Conservation (phyloP, 306 rosid genomes). For the Vachellia collinsii region DNA sequence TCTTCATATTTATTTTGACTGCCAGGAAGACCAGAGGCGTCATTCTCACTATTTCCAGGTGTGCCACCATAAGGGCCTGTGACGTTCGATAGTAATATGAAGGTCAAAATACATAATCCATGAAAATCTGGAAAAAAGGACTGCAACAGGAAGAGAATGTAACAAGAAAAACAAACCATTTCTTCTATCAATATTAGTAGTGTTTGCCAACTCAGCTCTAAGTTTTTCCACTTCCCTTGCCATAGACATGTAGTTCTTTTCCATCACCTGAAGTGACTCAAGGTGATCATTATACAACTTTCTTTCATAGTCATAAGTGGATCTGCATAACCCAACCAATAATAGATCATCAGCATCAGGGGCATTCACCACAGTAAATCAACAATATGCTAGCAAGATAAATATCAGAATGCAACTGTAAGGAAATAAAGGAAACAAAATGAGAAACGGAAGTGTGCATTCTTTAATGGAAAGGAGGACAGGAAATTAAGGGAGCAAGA, state of each 20-base stretch:
- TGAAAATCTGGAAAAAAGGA: conserved; percentile 16
- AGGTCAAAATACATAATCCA: conserved; percentile 39
- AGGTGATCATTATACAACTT: conserved; percentile 91
- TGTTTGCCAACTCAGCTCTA: conserved; percentile 80
- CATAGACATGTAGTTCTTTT: conserved; percentile 89
- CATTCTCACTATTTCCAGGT: conserved; percentile 70
- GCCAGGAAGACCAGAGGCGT: conserved; percentile 62
- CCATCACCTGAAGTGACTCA: conserved; percentile 96
- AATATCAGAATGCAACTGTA: not conserved
- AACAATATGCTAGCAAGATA: conserved; percentile 20
- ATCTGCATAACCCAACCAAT: conserved; percentile 65
- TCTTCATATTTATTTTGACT: conserved; percentile 87
- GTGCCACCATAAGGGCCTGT: conserved; percentile 80
- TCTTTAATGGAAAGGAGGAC: not conserved
- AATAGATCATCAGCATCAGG: conserved; percentile 36
- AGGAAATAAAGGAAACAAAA: not conserved
- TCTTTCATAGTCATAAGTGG: conserved; percentile 85
- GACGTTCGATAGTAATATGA: conserved; percentile 45
- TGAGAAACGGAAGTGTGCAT: not conserved
- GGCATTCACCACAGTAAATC: conserved; percentile 28
- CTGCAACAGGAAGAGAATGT: conserved; percentile 31
- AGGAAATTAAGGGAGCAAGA: not conserved
- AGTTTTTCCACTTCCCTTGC: conserved; percentile 95
- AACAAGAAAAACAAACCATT: conserved; percentile 53
- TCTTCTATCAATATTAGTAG: conserved; percentile 65